Evolutionary conservation across 163 green algal genomes (phyloP).

Genomic region (Scenedesmus sp.): DNA sequence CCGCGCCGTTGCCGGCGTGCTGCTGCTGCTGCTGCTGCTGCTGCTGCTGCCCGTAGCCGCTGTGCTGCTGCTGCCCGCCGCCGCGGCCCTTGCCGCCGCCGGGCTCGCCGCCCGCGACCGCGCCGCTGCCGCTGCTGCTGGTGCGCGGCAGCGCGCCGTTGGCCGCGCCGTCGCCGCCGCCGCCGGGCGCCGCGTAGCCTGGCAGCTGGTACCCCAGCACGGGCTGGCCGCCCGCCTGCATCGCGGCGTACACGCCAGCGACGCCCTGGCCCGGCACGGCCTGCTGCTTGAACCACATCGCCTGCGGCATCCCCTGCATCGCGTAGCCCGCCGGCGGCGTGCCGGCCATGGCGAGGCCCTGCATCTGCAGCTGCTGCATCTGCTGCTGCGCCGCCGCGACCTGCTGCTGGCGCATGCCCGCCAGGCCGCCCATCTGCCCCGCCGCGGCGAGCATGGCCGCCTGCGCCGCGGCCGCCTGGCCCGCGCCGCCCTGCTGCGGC

Average conservation of each 20-base stretch:
- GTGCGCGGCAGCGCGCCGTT: conserved; percentile 20
- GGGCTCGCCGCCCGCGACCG: no score
- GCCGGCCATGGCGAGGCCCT: conserved; percentile 14
- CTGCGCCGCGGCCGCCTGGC: background rate
- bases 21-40: conserved; percentile 10
- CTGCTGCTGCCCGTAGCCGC: no score
- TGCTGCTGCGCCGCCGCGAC: conserved; percentile 28
- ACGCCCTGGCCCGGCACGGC: conserved; percentile 12
- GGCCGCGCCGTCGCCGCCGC: no score
- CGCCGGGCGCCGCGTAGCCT: background rate
- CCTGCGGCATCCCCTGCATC: conserved; percentile 31
- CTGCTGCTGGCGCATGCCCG: no score
- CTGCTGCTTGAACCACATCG: conserved; percentile 40
- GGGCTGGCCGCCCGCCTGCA: background rate
- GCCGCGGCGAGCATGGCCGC: background rate
- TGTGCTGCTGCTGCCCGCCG: background rate
- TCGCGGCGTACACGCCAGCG: background rate
- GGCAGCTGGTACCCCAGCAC: conserved; percentile 10
- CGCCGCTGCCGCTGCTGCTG: conserved; percentile 31
- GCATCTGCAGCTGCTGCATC: conserved; percentile 41
- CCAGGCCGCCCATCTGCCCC: background rate
- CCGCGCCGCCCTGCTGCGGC: conserved; percentile 16
- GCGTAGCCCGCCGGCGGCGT: no score
- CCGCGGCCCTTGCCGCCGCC: background rate
- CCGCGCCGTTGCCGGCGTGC: background rate